phyloP scores from a whole-genome alignment of 2,329 filamentous ascomycete genomes.

The Cytospora schulzeri region DNA sequence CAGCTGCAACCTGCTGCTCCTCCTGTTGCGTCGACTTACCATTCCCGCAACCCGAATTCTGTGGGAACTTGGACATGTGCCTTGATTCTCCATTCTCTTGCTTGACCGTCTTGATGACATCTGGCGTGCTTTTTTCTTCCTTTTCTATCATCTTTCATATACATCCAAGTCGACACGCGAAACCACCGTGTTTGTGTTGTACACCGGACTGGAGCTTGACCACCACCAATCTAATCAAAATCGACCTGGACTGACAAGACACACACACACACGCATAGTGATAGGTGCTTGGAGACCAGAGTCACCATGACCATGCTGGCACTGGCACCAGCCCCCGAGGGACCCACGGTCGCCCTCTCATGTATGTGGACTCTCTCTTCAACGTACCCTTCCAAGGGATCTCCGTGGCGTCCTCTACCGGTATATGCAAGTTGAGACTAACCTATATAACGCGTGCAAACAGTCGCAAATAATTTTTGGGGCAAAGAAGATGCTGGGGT shows the following conservation, averaged over 20 bases:
- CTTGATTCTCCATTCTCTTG: slow-evolving; percentile 1
- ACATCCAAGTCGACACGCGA: neutral
- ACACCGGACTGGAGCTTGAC: neutral
- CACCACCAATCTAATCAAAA: neutral
- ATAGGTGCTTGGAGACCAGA: slow-evolving; percentile 8
- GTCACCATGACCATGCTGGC: slow-evolving; percentile 29
- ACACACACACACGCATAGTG: neutral
- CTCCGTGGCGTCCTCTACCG: neutral
- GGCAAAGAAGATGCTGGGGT: slow-evolving; percentile 98
- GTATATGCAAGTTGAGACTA: slow-evolving; percentile 12
- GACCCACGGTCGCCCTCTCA: slow-evolving; percentile 28
- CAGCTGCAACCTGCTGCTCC: neutral
- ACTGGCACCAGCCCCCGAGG: slow-evolving; percentile 24
- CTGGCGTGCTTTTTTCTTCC: neutral
- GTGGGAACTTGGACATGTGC: neutral
- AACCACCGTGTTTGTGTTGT: neutral
- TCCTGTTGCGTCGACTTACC: neutral
- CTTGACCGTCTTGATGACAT: neutral
- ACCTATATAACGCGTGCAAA: slow-evolving; percentile 9
- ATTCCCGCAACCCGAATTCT: neutral
- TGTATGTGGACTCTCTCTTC: slow-evolving; percentile 21
- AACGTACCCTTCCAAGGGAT: slow-evolving; percentile 10
- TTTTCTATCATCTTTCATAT: neutral
- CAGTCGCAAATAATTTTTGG: slow-evolving; percentile 99
- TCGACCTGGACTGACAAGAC: neutral